Evolutionary conservation across 2,329 filamentous ascomycete species (phyloP).

Genomic region (Arthrobotrys sinensis): DNA sequence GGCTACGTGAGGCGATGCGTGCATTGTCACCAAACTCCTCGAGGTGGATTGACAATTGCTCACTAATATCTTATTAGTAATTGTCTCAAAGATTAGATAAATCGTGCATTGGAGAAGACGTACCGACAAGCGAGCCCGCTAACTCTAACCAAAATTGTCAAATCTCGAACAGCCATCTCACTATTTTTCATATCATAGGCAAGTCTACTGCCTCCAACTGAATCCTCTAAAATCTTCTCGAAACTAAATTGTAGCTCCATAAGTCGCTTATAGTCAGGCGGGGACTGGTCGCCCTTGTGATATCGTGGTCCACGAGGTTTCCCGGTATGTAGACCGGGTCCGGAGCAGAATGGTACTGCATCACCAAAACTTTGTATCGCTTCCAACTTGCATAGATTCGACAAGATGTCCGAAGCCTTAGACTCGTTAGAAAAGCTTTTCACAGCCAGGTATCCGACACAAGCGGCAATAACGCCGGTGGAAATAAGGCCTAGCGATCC

Average conservation of each 20-base stretch:
- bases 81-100: not conserved
- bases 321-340: not conserved
- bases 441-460: slow-evolving; percentile 25
- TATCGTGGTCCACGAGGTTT: slow-evolving; percentile 36
- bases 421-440: slow-evolving; percentile 37
- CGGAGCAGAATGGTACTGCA: slow-evolving; percentile 42
- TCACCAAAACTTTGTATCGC: slow-evolving; percentile 50
- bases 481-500: slow-evolving; percentile 15
- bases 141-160: slow-evolving; percentile 80
- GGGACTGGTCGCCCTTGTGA: slow-evolving; percentile 50
- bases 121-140: slow-evolving; percentile 62
- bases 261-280: slow-evolving; percentile 67
- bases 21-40: slow-evolving; percentile 81
- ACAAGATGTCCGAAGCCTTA: slow-evolving; percentile 27
- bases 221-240: slow-evolving; percentile 80
- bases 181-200: slow-evolving; percentile 85
- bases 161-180: slow-evolving; percentile 80
- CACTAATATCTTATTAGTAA: slow-evolving; percentile 67
- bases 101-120: not conserved
- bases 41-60: slow-evolving; percentile 82
- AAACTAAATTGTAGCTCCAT: slow-evolving; percentile 83
- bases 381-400: slow-evolving; percentile 42
- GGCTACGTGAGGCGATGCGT: slow-evolving; percentile 75
- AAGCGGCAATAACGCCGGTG: slow-evolving; percentile 26
- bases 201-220: slow-evolving; percentile 76